phyloP scores from a whole-genome alignment of 164 flowering plant species.

The Brasenia schreberi region DNA sequence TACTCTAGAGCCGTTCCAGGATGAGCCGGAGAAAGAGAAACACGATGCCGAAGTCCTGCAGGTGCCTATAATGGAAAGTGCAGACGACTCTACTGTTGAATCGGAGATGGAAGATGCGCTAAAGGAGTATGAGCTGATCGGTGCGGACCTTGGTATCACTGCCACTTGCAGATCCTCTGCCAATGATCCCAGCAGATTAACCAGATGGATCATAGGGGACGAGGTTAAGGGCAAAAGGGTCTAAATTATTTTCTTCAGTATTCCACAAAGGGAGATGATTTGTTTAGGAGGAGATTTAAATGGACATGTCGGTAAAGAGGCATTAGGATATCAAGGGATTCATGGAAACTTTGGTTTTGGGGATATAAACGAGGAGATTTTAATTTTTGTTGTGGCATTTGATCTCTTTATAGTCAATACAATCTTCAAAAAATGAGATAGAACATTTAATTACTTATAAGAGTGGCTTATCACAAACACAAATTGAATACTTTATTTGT shows the following conservation, averaged over 20 bases:
- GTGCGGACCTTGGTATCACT: constrained; percentile 61
- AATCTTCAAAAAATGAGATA: too few species aligned
- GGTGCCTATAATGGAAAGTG: constrained; percentile 21
- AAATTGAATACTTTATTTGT: too few species aligned
- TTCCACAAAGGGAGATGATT: too few species aligned
- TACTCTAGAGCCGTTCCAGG: constrained; percentile 50
- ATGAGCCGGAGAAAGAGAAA: constrained; percentile 57
- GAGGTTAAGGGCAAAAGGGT: constrained; percentile 23
- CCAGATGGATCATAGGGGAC: constrained; percentile 71
- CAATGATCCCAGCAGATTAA: constrained; percentile 57
- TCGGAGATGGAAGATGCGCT: constrained; percentile 74
- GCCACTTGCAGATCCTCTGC: constrained; percentile 40
- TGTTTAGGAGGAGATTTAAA: too few species aligned
- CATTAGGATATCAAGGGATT: too few species aligned
- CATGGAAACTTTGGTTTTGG: too few species aligned
- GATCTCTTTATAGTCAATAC: too few species aligned
- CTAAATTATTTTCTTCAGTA: neutral
- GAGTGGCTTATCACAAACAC: too few species aligned
- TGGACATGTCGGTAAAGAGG: too few species aligned
- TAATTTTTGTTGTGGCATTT: too few species aligned
- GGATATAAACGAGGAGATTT: too few species aligned
- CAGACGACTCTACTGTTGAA: constrained; percentile 34
- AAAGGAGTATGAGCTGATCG: constrained; percentile 44
- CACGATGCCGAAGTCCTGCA: constrained; percentile 50
- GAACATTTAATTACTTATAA: too few species aligned